phyloP scores from a whole-genome alignment of 1,139 yeast species.

The Suhomyces choctaworum region DNA sequence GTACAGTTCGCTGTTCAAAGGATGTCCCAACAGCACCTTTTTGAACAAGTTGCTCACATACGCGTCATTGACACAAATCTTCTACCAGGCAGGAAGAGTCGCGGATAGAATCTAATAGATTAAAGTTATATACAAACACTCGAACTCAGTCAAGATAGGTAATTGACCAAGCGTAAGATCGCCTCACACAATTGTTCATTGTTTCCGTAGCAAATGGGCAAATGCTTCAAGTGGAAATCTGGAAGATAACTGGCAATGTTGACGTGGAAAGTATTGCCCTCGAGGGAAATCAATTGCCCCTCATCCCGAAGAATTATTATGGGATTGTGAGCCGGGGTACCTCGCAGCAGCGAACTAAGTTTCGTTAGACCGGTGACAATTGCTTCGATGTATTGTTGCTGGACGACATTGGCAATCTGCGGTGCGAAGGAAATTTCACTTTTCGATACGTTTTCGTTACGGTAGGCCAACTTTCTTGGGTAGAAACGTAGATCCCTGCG shows the following conservation, averaged over 20 bases:
- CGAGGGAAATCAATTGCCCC: constrained; percentile 8
- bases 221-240: constrained; percentile 2
- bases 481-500: constrained; percentile 14
- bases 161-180: constrained; percentile 12
- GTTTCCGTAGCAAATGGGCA: constrained; percentile 4
- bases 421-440: constrained; percentile 17
- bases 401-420: constrained; percentile 15
- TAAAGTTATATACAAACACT: background rate
- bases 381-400: constrained; percentile 14
- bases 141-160: background rate
- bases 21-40: constrained; percentile 14
- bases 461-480: constrained; percentile 17
- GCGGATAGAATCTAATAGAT: constrained; percentile 15
- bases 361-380: constrained; percentile 9
- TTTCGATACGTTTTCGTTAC: constrained; percentile 11
- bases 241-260: constrained; percentile 9
- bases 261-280: constrained; percentile 3
- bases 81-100: constrained; percentile 21
- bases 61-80: constrained; percentile 26
- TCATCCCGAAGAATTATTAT: constrained; percentile 4
- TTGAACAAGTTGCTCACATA: constrained; percentile 17
- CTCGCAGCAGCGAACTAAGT: background rate
- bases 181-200: constrained; percentile 8
- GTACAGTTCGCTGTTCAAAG: constrained; percentile 7
- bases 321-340: background rate